Percentiles rank a stretch among this genome's conserved stretches.
Conservation (phyloP, 2,329 filamentous ascomycete genomes). For the Drechslerella coelobrocha region DNA sequence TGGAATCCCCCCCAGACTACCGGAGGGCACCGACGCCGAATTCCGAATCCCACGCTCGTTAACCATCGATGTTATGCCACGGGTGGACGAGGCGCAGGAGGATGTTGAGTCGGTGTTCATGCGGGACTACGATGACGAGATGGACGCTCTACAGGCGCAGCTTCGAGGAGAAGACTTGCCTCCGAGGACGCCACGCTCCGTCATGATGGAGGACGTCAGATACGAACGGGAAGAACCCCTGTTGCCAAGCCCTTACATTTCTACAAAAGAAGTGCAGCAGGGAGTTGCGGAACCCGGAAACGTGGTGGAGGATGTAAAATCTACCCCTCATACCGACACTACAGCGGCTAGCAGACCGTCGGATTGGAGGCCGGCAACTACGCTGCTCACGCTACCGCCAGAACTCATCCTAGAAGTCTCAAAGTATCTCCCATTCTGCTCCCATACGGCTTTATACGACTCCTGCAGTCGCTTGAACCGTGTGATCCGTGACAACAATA, state of each 20-base stretch:
- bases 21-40: slow-evolving; percentile 30
- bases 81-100: slow-evolving; percentile 38
- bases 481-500: slow-evolving; percentile 48
- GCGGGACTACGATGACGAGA: slow-evolving; percentile 48
- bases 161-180: slow-evolving; percentile 41
- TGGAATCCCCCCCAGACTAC: slow-evolving; percentile 41
- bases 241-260: background rate
- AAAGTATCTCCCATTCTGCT: slow-evolving; percentile 48
- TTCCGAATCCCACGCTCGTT: slow-evolving; percentile 35
- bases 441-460: slow-evolving; percentile 47
- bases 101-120: slow-evolving; percentile 47
- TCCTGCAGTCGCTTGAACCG: slow-evolving; percentile 39
- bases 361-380: slow-evolving; percentile 24
- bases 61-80: slow-evolving; percentile 47
- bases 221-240: slow-evolving; percentile 27
- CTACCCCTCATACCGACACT: slow-evolving; percentile 8
- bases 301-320: background rate
- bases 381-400: slow-evolving; percentile 40
- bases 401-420: slow-evolving; percentile 47
- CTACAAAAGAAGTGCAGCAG: background rate
- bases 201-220: slow-evolving; percentile 39
- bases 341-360: background rate
- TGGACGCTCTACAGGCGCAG: slow-evolving; percentile 41
- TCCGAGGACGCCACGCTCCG: slow-evolving; percentile 27
- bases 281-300: too few relatives aligned